Evolutionary conservation across 2,329 filamentous ascomycete species (phyloP), one percentile per base, ranked within the genome.

Genomic region (Ophiocordyceps australis): DNA sequence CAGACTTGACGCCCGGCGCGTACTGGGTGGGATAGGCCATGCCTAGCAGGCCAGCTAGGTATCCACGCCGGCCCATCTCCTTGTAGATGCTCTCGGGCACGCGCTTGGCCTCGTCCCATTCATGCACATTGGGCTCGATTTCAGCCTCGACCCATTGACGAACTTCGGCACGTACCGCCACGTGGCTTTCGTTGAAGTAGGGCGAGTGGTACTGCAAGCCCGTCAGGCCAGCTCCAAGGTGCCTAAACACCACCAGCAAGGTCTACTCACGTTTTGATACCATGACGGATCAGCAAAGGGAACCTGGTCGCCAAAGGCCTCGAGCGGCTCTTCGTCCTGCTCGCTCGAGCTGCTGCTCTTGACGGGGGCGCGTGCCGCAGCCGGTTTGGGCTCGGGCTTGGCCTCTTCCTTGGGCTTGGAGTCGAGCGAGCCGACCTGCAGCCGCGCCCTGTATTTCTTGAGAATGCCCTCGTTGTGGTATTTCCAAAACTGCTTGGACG

Each of bases 61-160:
- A 98, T 21, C 89, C 89, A 23, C 80, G 72, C 35, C 82, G 74
- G 30, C 89, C 89, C 76, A 94, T 89, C 48, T 89, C 73, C 59
- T 92, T 86, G 67, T 93, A 98, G 44, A 98, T 80, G 38, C 71
- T 66, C 23, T 79, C 71, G 1, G 89, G 86, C 2, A 95, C 83
- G 46, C 74, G 69, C 60, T 83, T 91, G 40, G 75, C 80, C 62
- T 95, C 89, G 40, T 98, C 89, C 89, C 89, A 98, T 50, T 98
- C 89, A 21, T 73, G 78, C 29, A 95, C 81, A 40, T 86, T 66
- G 14, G 89, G 86, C 59, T 93, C 83, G 47, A 95, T 75, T 40
- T 82, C 80, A 29, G 62, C 67, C 33, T 92, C 80, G 29, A 98
- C 70, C 85, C 85, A 98, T 59, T 83, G 67, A 43, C 89, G 79